Base-by-base conservation (phyloP, 352 stramenopile genomes). In the Globisporangium cederbergense region DNA sequence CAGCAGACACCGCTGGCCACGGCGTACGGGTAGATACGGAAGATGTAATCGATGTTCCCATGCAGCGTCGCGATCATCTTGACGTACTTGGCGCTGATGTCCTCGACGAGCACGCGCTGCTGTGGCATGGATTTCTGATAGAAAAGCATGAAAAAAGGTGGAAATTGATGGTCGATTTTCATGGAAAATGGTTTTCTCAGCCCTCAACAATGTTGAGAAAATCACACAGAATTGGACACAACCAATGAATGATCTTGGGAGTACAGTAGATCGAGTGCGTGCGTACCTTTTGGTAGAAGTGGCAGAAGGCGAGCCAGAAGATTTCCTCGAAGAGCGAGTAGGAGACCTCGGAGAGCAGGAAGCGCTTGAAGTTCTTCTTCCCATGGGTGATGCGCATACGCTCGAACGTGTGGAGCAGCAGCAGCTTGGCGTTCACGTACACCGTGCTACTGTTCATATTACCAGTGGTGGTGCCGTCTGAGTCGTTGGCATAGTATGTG, bases 221-320 rank as follows among this genome's bases (percentile, higher is more conserved):
- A 49, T 22, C 22, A 28, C 43, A 49, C 40, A 49, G 18, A 42
- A 4, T 42, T 42, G 36, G 36, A 4, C 36, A 4, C 7, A 42
- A 14, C 36, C 36, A 42, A 42, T 14, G 25, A 28, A 28, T 28
- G 25, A 16, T 49, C 18, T 49, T 18, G 22, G 22, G 14, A 22
- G 18, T 49, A 36, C 32, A 36, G 32, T 36, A 36, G 32, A 9
- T 36, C 4, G 32, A 36, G 32, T 36, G 7, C 32, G 32, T 45
- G 1, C 14, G 9, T 62, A 85, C 79, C 56, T 71, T 87, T 61
- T 96, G 89, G 74, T 93, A 96, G 60, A 96, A 96, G 34, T 92
- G 85, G 65, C 84, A 95, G 70, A 96, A 94, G 2, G 81, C 77
- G 36, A 95, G 83, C 89, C 89, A 97, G 50, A 95, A 96, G 9